Base-by-base conservation (phyloP, 2,329 filamentous ascomycete genomes). In the Trichoderma oligosporum region DNA sequence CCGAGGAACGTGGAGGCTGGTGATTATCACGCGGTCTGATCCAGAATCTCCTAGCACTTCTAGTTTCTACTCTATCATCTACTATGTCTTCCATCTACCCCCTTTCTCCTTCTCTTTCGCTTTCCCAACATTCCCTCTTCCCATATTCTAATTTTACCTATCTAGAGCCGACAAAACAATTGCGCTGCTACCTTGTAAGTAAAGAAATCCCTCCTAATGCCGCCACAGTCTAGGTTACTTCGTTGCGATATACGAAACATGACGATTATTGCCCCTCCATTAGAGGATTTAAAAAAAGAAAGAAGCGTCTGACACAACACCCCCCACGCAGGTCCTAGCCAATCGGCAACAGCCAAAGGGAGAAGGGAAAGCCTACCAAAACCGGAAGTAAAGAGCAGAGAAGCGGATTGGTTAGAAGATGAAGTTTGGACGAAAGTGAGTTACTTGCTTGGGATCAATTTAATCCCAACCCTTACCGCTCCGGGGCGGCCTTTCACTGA, bases 391-490 rank as follows among this genome's bases (percentile, higher is more conserved):
- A 22, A 27, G 18, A 27, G 31, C 12, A 36, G 7, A 11, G 12
- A 20, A 22, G 51, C n/a, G 22, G 31, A 27, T 20, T 46, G 51
- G 39, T 20, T 35, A 33, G 31, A 55, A 36, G 12, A 85, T 85
- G 82, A 85, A 85, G 73, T 85, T 85, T 66, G 82, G 82, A 65
- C 78, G 82, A 73, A 84, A 79, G 82, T 84, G 73, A 71, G 77
- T 70, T 56, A 24, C 44, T 53, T 56, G 25, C 44, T 53, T 33
- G 25, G 33, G 27, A 11, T 42, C 24, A 56, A 29, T 46, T 38
- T 22, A 38, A 46, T 29, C 27, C 45, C 18, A 45, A 7, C 16
- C 45, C 45, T 55, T 18, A 38, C 60, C 25, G 22, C 42, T 18
- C 5, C 12, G 39, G 29, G 54, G 53, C 42, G 49, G 57, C 48